phyloP scores from a whole-genome alignment of 2,329 filamentous ascomycete species.

The Aureobasidium leucospermi region DNA sequence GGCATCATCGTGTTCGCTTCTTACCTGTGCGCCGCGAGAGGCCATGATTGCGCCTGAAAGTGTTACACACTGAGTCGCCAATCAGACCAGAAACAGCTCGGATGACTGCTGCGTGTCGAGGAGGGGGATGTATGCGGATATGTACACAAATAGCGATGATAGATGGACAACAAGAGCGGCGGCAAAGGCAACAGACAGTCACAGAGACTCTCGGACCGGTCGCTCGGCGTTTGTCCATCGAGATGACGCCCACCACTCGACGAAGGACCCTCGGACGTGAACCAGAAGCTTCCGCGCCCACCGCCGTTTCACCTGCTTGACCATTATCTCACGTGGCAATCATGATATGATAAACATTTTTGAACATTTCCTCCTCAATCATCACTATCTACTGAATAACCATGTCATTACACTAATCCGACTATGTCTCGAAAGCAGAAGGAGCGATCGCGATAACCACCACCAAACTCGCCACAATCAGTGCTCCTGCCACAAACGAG shows the following conservation, averaged over 20 bases:
- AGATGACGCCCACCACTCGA: constrained; percentile 6
- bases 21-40: constrained; percentile 11
- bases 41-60: constrained; percentile 9
- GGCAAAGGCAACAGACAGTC: neutral
- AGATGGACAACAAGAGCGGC: neutral
- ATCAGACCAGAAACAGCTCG: neutral
- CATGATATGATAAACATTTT: too few relatives aligned
- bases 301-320: neutral
- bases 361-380: neutral
- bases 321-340: neutral
- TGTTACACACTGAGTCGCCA: neutral
- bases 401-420: neutral
- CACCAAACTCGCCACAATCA: constrained; percentile 53
- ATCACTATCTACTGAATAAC: neutral
- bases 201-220: neutral
- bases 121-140: neutral
- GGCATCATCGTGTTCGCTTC: neutral
- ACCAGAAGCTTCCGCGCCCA: neutral
- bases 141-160: neutral
- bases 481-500: constrained; percentile 52
- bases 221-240: neutral
- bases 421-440: constrained; percentile 32
- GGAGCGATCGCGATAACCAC: constrained; percentile 52
- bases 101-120: neutral
- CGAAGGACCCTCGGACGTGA: neutral